A percentile compares a stretch with the other conserved stretches of the same genome.
These are phyloP conservation scores for Vaucheria bursata DNA, from an alignment of 352 stramenopile species.

Conservation along the genomic window DNA sequence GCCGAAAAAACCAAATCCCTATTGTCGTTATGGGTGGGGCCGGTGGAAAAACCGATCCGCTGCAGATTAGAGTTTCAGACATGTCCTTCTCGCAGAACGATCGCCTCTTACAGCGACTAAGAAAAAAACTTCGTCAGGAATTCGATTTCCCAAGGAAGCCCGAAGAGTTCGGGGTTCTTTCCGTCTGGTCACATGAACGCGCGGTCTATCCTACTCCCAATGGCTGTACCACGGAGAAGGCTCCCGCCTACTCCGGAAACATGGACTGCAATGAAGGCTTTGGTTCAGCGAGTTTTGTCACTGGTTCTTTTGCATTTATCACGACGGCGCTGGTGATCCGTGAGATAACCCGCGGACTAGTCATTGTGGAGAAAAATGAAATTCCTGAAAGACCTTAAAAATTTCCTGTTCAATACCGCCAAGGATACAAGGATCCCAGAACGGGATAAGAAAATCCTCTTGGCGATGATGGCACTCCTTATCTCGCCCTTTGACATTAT, in stretches of 20 bases:
- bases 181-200: background rate
- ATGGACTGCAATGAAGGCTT: background rate
- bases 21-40: slow-evolving; percentile 60
- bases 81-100: background rate
- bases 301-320: background rate
- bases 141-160: background rate
- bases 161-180: background rate
- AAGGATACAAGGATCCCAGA: background rate
- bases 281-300: background rate
- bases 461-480: background rate
- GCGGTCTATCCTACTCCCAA: background rate
- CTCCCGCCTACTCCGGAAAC: background rate
- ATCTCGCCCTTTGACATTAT: slow-evolving; percentile 3
- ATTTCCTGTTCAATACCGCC: background rate
- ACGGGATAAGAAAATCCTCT: background rate
- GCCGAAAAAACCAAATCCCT: slow-evolving; percentile 36
- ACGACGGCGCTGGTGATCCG: background rate
- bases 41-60: slow-evolving; percentile 57
- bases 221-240: background rate
- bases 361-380: background rate
- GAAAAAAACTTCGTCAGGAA: slow-evolving; percentile 2
- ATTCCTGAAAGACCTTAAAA: background rate
- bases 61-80: slow-evolving; percentile 43
- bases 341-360: background rate
- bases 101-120: background rate